A percentile compares a stretch with the other conserved stretches of the same genome.
These are phyloP conservation scores for Trichoderma semiorbis DNA, from an alignment of 2,329 filamentous ascomycete species.

Conservation along the genomic window DNA sequence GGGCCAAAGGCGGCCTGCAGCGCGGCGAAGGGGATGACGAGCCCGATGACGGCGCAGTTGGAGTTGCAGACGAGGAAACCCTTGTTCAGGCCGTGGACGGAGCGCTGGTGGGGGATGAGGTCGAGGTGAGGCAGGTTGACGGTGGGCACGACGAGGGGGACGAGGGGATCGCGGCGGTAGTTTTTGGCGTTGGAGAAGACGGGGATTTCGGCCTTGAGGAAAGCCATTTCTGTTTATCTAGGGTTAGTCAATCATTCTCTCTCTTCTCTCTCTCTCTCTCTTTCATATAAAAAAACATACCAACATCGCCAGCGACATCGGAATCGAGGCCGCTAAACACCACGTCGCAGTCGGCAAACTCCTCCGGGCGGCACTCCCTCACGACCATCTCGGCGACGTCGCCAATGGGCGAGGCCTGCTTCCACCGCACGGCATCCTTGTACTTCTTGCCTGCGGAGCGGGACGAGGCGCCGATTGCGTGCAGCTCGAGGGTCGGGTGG, in stretches of 20 bases:
- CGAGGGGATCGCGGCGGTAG: constrained; percentile 7
- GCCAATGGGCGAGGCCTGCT: neutral
- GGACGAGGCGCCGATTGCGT: constrained; percentile 12
- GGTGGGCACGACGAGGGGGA: constrained; percentile 11
- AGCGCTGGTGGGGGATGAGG: constrained; percentile 9
- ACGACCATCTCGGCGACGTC: constrained; percentile 9
- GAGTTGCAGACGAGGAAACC: constrained; percentile 14
- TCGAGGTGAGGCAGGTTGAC: constrained; percentile 12
- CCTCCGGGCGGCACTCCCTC: neutral
- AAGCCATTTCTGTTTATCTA: neutral
- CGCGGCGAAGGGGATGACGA: constrained; percentile 8
- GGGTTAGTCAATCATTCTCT: neutral
- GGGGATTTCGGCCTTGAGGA: constrained; percentile 12
- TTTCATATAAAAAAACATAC: neutral
- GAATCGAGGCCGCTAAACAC: constrained; percentile 11
- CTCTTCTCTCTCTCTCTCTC: neutral
- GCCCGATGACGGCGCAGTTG: constrained; percentile 12
- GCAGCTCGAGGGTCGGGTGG: constrained; percentile 3
- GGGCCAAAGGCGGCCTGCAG: constrained; percentile 1
- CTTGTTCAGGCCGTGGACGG: constrained; percentile 1
- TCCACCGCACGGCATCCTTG: constrained; percentile 8
- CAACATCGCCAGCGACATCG: constrained; percentile 11
- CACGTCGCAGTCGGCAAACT: constrained; percentile 10
- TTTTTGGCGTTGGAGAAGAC: constrained; percentile 16
- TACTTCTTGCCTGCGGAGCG: constrained; percentile 10